Evolutionary conservation across 257 asterid species (phyloP), one percentile per base, ranked within the genome.

Genomic region (Phtheirospermum japonicum): DNA sequence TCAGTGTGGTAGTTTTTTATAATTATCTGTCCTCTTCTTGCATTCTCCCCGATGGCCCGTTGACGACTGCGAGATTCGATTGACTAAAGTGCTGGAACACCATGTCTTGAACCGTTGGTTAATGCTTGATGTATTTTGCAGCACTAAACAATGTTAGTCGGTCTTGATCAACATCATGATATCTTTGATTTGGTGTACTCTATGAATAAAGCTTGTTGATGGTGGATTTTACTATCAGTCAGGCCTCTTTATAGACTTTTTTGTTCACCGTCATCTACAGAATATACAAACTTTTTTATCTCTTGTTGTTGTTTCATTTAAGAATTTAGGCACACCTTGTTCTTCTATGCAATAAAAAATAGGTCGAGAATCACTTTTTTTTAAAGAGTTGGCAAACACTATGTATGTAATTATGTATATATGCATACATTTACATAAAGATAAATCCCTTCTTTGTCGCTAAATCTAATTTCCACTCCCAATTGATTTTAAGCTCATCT

Each of bases 211-310:
- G 13, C 32, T 20, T 18, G 32, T 50, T 50, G 57, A 50, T 20
- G 32, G 57, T 50, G 57, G 57, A 50, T 50, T 50, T 20, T 20
- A 1, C 32, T 18, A 2, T 50, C 32, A 50, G 31, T 4, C 57
- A 50, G 32, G 57, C 57, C 57, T 50, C 57, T 23, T 50, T 9
- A 19, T 48, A 48, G 54, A 1, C 28, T 42, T 48, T 48, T 20
- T 50, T 19, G 32, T 9, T 50, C 8, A 4, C 32, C 2, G 57
- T 19, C 32, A 6, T 50, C 57, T 8, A 18, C 57, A 50, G 32
- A 49, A 9, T 9, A 20, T 4, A 23, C 19, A 50, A 19, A 20
- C 57, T 3, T 50, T 13, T 8, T 19, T 17, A 20, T 50, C 57
- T 50, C 28, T 48, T 1, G 26, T 9, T 48, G 6, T 18, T 19